Conservation (phyloP, 352 stramenopile genomes). For the Blastocystis sp. region DNA sequence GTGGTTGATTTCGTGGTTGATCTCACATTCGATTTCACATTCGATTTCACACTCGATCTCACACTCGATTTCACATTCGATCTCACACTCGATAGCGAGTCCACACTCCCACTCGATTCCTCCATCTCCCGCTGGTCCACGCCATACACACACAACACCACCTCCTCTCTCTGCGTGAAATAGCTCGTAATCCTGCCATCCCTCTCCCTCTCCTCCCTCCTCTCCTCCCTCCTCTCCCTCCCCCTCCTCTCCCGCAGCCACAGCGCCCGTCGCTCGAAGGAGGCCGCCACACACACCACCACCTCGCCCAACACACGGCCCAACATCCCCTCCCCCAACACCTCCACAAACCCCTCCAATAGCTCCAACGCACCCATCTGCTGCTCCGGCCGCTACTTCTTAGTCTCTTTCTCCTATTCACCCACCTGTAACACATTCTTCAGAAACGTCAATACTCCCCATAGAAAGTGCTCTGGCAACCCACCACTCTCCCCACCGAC, state of each 20-base stretch:
- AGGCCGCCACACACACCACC: slow-evolving; percentile 7
- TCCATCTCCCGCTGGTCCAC: not conserved
- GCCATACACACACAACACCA: not conserved
- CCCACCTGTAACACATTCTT: slow-evolving; percentile 10
- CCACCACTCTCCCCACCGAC: not conserved
- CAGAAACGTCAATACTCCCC: not conserved
- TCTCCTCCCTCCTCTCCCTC: not conserved
- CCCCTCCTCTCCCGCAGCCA: not conserved
- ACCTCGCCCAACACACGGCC: not conserved
- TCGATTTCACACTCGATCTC: too few species aligned
- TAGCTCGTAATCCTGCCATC: not conserved
- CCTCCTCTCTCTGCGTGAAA: not conserved
- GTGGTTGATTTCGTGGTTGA: too few species aligned
- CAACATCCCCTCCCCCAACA: not conserved
- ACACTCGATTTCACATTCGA: too few species aligned
- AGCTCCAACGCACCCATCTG: slow-evolving; percentile 7
- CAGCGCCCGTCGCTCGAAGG: not conserved
- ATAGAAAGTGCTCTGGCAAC: slow-evolving; percentile 30
- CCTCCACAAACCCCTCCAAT: not conserved
- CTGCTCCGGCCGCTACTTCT: not conserved
- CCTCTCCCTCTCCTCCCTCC: not conserved
- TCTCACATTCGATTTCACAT: too few species aligned
- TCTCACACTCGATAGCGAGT: too few species aligned
- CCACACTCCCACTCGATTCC: not conserved
- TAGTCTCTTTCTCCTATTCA: not conserved